Base-by-base conservation (phyloP, 805 yeast genomes). In the Starmerella kuoi region DNA sequence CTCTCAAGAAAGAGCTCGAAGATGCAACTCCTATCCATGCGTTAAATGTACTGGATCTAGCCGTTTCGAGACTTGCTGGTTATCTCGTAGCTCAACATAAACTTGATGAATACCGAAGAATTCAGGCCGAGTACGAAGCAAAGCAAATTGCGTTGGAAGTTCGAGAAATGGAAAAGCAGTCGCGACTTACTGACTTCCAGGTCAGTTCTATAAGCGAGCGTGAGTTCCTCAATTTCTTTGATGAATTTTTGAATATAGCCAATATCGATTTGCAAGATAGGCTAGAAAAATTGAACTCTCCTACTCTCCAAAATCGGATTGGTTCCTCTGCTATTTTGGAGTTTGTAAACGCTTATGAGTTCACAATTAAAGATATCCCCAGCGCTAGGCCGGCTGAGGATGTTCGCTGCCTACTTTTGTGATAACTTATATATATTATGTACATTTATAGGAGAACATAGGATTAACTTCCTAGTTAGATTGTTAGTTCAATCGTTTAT, bases 11-110 rank as follows among this genome's bases (percentile, higher is more conserved):
- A 19, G 45, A 57, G 24, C 45, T 61, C 26, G 48, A 59, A 5
- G 45, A 51, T 14, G 35, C 35, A 6, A 43, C 55, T 15, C 54
- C 55, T 42, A 55, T 62, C 30, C 55, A 56, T 41, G 28, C 55
- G 36, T 50, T 62, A 45, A 65, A 65, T 46, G 57, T 64, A 38
- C 49, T 58, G 32, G 68, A 66, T 40, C 47, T 55, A 5, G 59
- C 56, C 5, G 53, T 56, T 28, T 31, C 51, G 30, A 51, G 55
- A 12, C 49, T 64, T 11, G 52, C 56, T 8, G 52, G 60, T 8
- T 57, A 48, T 42, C 42, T 52, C n/a, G 51, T 59, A 15, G 55
- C 61, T 3, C 51, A 51, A 23, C 48, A 48, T 39, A 61, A 61
- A 40, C 43, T 58, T 7, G 61, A 59, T 18, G 51, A 56, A 41